Conservation (phyloP, 768 basidiomycete species). For the Mycena haematopus region DNA sequence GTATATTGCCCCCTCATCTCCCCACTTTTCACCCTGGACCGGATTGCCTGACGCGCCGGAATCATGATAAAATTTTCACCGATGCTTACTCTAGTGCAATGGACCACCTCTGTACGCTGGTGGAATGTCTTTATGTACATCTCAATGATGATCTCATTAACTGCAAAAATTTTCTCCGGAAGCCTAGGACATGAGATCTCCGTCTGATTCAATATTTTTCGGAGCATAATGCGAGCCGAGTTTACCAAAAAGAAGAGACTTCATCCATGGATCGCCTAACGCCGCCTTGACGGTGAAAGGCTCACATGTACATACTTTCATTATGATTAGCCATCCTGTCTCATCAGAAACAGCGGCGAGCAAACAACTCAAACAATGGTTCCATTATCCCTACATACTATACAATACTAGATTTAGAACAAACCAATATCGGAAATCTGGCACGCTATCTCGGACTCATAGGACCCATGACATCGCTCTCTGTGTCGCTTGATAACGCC, state of each 20-base stretch:
- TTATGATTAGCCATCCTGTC: neutral
- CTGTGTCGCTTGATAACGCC: conserved; percentile 66
- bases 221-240: too few relatives aligned
- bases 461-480: conserved; percentile 37
- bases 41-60: neutral
- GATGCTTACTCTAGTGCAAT: too few relatives aligned
- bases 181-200: too few relatives aligned
- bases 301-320: neutral
- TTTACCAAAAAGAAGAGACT: too few relatives aligned
- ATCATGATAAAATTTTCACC: too few relatives aligned
- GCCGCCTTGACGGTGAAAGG: too few relatives aligned
- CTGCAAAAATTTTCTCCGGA: too few relatives aligned
- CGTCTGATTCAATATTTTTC: too few relatives aligned
- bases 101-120: too few relatives aligned
- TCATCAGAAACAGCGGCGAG: neutral
- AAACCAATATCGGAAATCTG: neutral
- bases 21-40: neutral
- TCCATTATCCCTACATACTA: neutral
- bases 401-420: neutral
- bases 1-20: neutral
- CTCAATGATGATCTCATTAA: too few relatives aligned
- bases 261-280: too few relatives aligned
- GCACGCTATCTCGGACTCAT: conserved; percentile 19
- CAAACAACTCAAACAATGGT: neutral
- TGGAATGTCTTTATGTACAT: too few relatives aligned